Percentiles rank a stretch among this genome's conserved stretches.
Evolutionary conservation across 2,329 filamentous ascomycete species (phyloP).

Genomic region (Apiospora arundinis): DNA sequence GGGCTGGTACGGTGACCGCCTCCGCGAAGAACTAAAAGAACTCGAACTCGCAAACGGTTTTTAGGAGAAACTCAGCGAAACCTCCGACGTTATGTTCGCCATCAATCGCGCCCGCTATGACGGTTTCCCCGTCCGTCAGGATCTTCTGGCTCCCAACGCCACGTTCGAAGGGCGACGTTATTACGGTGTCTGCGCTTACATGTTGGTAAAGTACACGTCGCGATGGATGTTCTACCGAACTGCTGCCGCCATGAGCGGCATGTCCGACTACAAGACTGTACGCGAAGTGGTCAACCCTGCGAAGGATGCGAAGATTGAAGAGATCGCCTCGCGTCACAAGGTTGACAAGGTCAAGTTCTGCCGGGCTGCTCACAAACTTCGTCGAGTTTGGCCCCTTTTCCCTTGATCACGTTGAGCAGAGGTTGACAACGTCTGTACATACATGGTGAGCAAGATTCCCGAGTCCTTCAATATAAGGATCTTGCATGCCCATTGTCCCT

Average conservation of each 20-base stretch:
- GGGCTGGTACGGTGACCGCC: conserved; percentile 47
- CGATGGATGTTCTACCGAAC: conserved; percentile 49
- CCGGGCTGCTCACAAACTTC: conserved; percentile 36
- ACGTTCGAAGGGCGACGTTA: conserved; percentile 23
- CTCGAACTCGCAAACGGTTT: conserved; percentile 38
- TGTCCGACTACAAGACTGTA: conserved; percentile 34
- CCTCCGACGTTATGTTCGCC: conserved; percentile 50
- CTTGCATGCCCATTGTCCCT: too few relatives aligned
- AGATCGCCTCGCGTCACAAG: conserved; percentile 46
- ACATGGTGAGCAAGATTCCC: too few relatives aligned
- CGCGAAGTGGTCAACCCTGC: conserved; percentile 52
- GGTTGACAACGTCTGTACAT: too few relatives aligned
- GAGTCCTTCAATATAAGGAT: too few relatives aligned
- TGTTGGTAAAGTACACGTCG: conserved; percentile 50
- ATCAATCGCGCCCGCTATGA: conserved; percentile 47
- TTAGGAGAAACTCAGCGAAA: conserved; percentile 48
- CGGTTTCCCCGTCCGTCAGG: conserved; percentile 39
- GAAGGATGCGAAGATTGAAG: conserved; percentile 43
- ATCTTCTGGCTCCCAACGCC: conserved; percentile 35
- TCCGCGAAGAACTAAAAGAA: conserved; percentile 48
- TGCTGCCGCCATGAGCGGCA: conserved; percentile 41
- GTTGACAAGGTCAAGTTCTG: conserved; percentile 43
- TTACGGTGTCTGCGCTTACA: conserved; percentile 44
- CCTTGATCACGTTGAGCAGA: not conserved
- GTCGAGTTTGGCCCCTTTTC: conserved; percentile 24